A percentile compares a stretch with the other conserved stretches of the same genome.
Conservation (phyloP, 2,329 filamentous ascomycete species). For the Pestalotiopsis sp. region DNA sequence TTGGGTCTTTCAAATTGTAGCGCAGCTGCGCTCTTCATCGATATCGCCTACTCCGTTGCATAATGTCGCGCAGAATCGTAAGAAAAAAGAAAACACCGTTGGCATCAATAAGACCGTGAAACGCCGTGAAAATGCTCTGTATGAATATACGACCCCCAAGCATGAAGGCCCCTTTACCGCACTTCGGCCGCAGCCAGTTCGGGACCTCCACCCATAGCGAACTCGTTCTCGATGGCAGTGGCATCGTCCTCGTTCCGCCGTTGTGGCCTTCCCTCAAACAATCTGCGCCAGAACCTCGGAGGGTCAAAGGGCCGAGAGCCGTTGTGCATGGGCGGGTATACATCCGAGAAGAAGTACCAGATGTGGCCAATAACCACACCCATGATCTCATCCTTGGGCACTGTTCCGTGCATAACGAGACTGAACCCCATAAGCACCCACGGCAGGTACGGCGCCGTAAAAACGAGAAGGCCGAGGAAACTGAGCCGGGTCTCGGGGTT, state of each 20-base stretch:
- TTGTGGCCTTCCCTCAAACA: constrained; percentile 68
- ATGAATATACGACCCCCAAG: not conserved
- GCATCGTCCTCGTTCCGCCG: constrained; percentile 45
- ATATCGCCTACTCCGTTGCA: not conserved
- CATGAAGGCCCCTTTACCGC: constrained; percentile 19
- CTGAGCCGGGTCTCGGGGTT: constrained; percentile 91
- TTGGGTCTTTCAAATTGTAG: not conserved
- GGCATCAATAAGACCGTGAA: not conserved
- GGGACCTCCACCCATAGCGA: constrained; percentile 57
- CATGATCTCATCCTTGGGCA: constrained; percentile 95
- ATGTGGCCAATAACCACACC: constrained; percentile 93
- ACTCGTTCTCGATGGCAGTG: constrained; percentile 62
- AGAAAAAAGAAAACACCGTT: not conserved
- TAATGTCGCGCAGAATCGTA: not conserved
- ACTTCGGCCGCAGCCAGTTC: constrained; percentile 59
- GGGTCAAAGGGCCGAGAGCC: constrained; percentile 86
- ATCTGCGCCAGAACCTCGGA: constrained; percentile 82
- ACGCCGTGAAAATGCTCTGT: not conserved
- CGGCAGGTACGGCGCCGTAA: constrained; percentile 90
- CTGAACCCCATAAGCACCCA: constrained; percentile 96
- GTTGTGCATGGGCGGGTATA: constrained; percentile 88
- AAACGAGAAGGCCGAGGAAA: constrained; percentile 85
- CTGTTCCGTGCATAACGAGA: constrained; percentile 82
- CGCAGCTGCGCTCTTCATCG: not conserved
- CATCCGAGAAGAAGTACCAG: constrained; percentile 98